Evolutionary conservation across 202 grass and related monocot species (phyloP).

Genomic region (Elaeis oleifera): DNA sequence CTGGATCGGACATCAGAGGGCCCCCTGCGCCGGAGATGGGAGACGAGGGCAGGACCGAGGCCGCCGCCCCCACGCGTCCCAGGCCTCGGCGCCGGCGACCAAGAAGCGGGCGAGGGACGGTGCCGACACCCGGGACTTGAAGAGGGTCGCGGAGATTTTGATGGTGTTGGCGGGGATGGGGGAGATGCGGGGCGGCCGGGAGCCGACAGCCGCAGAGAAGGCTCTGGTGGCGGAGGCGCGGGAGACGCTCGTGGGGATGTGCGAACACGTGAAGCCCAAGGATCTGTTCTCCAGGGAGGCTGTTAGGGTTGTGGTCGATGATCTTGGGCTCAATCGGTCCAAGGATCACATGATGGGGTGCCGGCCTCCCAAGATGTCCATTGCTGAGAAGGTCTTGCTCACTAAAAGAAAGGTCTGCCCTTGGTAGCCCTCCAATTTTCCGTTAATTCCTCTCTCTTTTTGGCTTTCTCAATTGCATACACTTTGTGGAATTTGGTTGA

Average conservation of each 20-base stretch:
- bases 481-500: not conserved
- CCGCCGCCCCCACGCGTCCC: too few species aligned
- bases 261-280: constrained; percentile 52
- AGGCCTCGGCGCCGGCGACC: constrained; percentile 29
- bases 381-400: constrained; percentile 78
- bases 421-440: not conserved
- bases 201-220: constrained; percentile 61
- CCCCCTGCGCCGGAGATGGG: constrained; percentile 37
- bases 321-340: constrained; percentile 81
- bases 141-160: constrained; percentile 74
- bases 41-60: constrained; percentile 10
- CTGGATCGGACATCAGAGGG: too few species aligned
- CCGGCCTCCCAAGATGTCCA: constrained; percentile 67
- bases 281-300: constrained; percentile 88
- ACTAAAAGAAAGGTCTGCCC: constrained; percentile 84
- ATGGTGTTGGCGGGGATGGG: constrained; percentile 69
- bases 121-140: constrained; percentile 25
- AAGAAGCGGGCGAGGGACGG: constrained; percentile 35
- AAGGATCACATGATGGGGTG: constrained; percentile 67
- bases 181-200: constrained; percentile 56
- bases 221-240: constrained; percentile 68
- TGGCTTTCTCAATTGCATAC: not conserved
- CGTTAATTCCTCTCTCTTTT: too few species aligned
- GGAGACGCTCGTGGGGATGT: constrained; percentile 42
- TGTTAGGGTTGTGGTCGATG: constrained; percentile 71